Evolutionary conservation across 2,329 filamentous ascomycete species (phyloP).

Genomic region (Colletotrichum sojae): DNA sequence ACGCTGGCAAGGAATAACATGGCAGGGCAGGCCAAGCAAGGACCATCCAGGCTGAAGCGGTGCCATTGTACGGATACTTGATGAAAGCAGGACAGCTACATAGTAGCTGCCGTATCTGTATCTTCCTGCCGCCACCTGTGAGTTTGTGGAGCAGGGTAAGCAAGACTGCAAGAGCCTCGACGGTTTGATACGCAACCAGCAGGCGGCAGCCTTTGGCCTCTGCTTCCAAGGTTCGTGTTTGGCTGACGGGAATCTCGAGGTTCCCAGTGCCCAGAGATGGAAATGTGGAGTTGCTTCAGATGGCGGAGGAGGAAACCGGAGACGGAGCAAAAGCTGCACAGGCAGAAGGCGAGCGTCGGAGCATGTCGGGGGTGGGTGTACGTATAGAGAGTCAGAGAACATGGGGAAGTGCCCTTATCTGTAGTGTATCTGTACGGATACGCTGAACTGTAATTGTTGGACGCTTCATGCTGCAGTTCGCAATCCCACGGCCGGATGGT

Average conservation of each 20-base stretch:
- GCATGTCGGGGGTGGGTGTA: conserved; percentile 31
- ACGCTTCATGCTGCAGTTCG: conserved; percentile 10
- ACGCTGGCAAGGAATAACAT: conserved; percentile 11
- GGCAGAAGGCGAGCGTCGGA: conserved; percentile 21
- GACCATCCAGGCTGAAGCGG: neutral
- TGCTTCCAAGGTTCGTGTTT: conserved; percentile 24
- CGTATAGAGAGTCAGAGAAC: conserved; percentile 11
- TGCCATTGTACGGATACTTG: neutral
- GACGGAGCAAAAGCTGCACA: conserved; percentile 8
- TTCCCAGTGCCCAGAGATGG: conserved; percentile 15
- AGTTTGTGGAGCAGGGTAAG: conserved; percentile 4
- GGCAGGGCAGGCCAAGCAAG: conserved; percentile 5
- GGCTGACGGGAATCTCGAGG: conserved; percentile 24
- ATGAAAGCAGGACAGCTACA: neutral
- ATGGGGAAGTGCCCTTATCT: neutral
- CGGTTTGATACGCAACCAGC: conserved; percentile 34
- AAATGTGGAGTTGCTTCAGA: conserved; percentile 33
- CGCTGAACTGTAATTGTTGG: conserved; percentile 13
- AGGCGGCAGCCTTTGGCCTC: conserved; percentile 13
- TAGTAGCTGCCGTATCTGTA: conserved; percentile 11
- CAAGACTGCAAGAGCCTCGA: conserved; percentile 10
- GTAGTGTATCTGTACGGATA: neutral
- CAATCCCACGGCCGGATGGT: conserved; percentile 27
- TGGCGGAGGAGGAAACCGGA: conserved; percentile 33
- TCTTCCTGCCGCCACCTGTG: conserved; percentile 1